Evolutionary conservation across 2,329 filamentous ascomycete species (phyloP).

Genomic region (Cladophialophora psammophila): DNA sequence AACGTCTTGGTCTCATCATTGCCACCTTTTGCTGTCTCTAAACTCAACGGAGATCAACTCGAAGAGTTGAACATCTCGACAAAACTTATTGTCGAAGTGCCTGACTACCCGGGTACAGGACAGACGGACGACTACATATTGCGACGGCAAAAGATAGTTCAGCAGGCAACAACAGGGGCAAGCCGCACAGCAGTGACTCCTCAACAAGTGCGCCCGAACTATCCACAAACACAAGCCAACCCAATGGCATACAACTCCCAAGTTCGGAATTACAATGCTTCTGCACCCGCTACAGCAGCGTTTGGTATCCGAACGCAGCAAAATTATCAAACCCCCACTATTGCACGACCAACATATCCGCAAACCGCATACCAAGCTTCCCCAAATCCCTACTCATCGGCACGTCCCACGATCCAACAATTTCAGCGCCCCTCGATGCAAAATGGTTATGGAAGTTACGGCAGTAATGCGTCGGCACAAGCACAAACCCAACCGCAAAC

Average conservation of each 20-base stretch:
- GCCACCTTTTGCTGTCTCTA: conserved; percentile 84
- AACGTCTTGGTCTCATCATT: conserved; percentile 75
- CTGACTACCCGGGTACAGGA: conserved; percentile 79
- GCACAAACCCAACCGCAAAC: conserved; percentile 31
- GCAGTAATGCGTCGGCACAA: conserved; percentile 20
- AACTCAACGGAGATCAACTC: conserved; percentile 85
- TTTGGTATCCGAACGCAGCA: conserved; percentile 42
- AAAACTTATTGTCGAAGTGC: conserved; percentile 74
- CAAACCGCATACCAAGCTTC: conserved; percentile 47
- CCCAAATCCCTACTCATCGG: conserved; percentile 37
- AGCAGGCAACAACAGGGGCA: conserved; percentile 44
- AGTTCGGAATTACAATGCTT: conserved; percentile 34
- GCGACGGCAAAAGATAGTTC: conserved; percentile 54
- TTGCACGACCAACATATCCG: conserved; percentile 48
- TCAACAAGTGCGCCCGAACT: conserved; percentile 34
- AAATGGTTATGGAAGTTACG: conserved; percentile 45
- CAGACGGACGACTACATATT: conserved; percentile 77
- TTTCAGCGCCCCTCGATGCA: conserved; percentile 49
- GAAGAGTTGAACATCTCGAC: conserved; percentile 82
- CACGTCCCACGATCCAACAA: conserved; percentile 48
- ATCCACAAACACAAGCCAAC: conserved; percentile 31
- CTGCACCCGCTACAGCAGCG: conserved; percentile 42
- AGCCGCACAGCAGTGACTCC: conserved; percentile 40
- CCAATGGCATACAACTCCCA: conserved; percentile 36
- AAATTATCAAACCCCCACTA: conserved; percentile 46